Evolutionary conservation across 2,329 filamentous ascomycete species (phyloP), one percentile per base, ranked within the genome.

Genomic region (Epichloe coenophiala): DNA sequence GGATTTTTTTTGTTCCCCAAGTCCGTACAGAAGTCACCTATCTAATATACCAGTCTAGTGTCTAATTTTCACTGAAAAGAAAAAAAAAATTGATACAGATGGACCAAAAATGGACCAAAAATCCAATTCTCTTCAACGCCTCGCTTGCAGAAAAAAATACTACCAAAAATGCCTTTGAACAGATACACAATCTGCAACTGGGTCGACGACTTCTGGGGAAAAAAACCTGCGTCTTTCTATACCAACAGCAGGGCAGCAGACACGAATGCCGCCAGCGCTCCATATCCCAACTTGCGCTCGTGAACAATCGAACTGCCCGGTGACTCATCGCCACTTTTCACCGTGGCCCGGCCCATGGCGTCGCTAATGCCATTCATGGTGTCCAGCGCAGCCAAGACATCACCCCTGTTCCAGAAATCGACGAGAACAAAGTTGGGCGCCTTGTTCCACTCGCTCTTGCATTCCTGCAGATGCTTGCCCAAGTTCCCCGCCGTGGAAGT

Each of bases 401-500:
- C 80, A 0, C 83, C 86, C 53, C 81, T 73, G 63, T 87, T 83
- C 65, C 83, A 89, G 65, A 88, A 91, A 65, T 94, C 87, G 1
- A 91, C 85, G 9, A 93, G 73, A 19, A 88, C 74, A 58, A 88
- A 90, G 3, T 74, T 81, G n/a, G 87, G 85, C 47, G 74, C 70
- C 31, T 69, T 65, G n/a, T 75, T 74, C 71, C 83, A 91, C 54
- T 78, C 66, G 3, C 58, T 60, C 48, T 69, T 66, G 63, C 80
- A 90, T 51, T 63, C 64, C 42, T 68, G 62, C 36, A 78, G 77
- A 27, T 81, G 75, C 45, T 63, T 63, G 42, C 78, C 78, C 41
- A 81, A 60, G 48, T 71, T 69, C 7, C 85, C 85, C 0, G 63
- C 64, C 2, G 64, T 61, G 3, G 68, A 69, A 3, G 76, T 80